Conservation (phyloP, 2,329 filamentous ascomycete genomes). For the Penicillium psychrosexuale region DNA sequence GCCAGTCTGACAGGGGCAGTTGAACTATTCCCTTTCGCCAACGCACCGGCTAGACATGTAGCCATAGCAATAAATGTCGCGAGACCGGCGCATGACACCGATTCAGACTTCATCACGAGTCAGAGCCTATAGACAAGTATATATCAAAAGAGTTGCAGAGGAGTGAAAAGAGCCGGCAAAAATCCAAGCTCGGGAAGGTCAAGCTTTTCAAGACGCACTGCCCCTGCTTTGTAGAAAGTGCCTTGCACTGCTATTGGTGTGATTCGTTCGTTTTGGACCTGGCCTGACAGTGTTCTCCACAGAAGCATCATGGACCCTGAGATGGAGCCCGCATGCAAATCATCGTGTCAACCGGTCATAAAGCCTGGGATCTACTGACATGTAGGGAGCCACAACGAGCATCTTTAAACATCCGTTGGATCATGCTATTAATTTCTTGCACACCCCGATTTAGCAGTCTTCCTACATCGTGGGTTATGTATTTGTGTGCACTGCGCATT, state of each 20-base stretch:
- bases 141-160: background rate
- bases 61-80: background rate
- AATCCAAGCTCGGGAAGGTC: background rate
- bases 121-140: background rate
- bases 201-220: background rate
- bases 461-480: background rate
- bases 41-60: background rate
- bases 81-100: background rate
- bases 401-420: background rate
- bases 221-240: background rate
- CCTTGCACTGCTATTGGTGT: background rate
- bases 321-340: background rate
- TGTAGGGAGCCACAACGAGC: background rate
- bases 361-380: background rate
- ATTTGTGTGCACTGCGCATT: background rate
- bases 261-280: conserved; percentile 1
- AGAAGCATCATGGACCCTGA: conserved; percentile 11
- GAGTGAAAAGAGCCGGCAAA: background rate
- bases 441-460: background rate
- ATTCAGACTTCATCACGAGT: conserved; percentile 6
- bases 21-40: background rate
- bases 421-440: background rate
- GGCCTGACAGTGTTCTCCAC: background rate
- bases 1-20: conserved; percentile 25
- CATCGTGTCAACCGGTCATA: background rate